Evolutionary conservation across 1,284 basidiomycete genomes (phyloP).

Genomic region (Afroboletus lepidellus): DNA sequence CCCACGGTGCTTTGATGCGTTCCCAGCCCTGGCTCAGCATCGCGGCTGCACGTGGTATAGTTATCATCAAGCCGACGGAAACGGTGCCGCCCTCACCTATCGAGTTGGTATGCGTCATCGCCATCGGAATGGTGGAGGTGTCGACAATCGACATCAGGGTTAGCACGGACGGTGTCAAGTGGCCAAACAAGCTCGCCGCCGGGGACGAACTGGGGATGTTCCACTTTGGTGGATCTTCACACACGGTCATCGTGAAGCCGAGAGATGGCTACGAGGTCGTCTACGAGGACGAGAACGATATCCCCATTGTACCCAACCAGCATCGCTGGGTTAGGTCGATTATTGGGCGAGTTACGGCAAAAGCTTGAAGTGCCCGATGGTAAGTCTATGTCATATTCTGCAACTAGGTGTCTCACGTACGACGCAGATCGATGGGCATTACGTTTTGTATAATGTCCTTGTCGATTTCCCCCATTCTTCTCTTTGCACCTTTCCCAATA

Average conservation of each 20-base stretch:
- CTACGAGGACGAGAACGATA: background rate
- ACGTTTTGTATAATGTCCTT: background rate
- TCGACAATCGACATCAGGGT: conserved; percentile 31
- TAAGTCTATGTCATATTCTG: background rate
- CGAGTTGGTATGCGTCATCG: background rate
- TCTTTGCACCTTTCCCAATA: background rate
- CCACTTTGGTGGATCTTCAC: conserved; percentile 51
- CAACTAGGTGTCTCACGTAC: background rate
- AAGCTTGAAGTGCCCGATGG: background rate
- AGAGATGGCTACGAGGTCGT: background rate
- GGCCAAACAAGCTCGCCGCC: background rate
- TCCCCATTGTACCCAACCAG: background rate
- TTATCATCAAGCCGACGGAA: background rate
- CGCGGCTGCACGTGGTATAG: background rate
- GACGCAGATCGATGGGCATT: background rate
- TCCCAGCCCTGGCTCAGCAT: background rate
- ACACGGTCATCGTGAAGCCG: conserved; percentile 39
- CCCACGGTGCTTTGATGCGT: background rate
- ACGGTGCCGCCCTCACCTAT: conserved; percentile 14
- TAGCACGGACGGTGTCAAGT: background rate
- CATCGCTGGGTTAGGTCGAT: conserved; percentile 12
- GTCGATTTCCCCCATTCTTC: background rate
- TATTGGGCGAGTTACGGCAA: background rate
- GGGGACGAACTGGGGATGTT: conserved; percentile 50
- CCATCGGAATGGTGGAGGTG: conserved; percentile 1